These are phyloP conservation scores for Trichophaea hybrida DNA, from an alignment of 2,329 filamentous ascomycete genomes.

Conservation along the genomic window DNA sequence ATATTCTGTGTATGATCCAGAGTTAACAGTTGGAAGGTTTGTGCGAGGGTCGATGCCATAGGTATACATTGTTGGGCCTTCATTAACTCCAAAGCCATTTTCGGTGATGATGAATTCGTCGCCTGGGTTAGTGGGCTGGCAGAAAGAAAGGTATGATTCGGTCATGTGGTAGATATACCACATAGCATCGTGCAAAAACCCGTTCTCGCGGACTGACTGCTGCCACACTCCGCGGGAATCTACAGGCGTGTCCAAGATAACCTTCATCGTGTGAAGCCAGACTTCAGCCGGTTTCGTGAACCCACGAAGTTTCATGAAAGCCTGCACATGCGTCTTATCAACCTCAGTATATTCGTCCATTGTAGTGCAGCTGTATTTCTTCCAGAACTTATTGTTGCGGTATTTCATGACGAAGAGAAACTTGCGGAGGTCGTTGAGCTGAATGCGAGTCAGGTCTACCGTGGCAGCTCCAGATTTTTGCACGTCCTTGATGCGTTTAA, in stretches of 20 bases:
- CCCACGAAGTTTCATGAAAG: not conserved
- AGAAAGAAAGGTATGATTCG: slow-evolving; percentile 4
- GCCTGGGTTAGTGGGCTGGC: not conserved
- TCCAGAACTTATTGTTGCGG: slow-evolving; percentile 4
- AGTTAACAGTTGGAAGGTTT: not conserved
- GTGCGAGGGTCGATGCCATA: not conserved
- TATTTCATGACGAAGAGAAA: slow-evolving; percentile 14
- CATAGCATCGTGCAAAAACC: slow-evolving; percentile 2
- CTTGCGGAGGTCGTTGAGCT: slow-evolving; percentile 8
- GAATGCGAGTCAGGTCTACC: not conserved
- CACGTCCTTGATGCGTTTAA: not conserved
- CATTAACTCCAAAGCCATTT: slow-evolving; percentile 6
- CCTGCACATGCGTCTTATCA: not conserved
- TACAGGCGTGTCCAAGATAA: slow-evolving; percentile 5
- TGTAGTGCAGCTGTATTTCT: not conserved
- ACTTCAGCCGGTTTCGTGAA: slow-evolving; percentile 5
- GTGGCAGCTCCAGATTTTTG: not conserved
- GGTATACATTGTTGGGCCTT: not conserved
- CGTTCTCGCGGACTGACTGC: not conserved
- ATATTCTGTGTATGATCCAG: slow-evolving; percentile 4
- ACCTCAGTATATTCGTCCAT: not conserved
- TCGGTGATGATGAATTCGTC: slow-evolving; percentile 10
- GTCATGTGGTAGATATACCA: slow-evolving; percentile 8
- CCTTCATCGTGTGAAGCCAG: slow-evolving; percentile 7
- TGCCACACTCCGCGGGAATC: slow-evolving; percentile 4